Percentiles rank a stretch among this genome's conserved stretches.
These are phyloP conservation scores for Calcarisporium arbuscula DNA, from an alignment of 2,329 filamentous ascomycete species.

Conservation along the genomic window DNA sequence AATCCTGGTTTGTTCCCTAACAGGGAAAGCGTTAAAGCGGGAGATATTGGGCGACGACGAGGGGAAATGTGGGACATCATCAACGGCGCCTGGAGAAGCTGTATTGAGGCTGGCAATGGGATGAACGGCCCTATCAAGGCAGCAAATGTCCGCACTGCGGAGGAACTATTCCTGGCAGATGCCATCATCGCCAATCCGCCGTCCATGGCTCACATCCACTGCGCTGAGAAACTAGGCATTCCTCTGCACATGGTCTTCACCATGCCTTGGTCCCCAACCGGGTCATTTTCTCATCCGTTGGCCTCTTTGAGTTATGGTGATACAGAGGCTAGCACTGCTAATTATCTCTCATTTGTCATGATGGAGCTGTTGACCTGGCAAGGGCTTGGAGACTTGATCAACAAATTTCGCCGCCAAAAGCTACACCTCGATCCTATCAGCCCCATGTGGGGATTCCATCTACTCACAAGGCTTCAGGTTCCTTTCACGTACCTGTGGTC, in stretches of 20 bases:
- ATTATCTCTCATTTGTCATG: constrained; percentile 54
- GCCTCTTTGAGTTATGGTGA: constrained; percentile 53
- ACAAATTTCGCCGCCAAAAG: constrained; percentile 56
- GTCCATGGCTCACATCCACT: constrained; percentile 45
- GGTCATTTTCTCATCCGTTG: constrained; percentile 62
- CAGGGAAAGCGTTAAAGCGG: constrained; percentile 26
- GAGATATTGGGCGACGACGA: constrained; percentile 28
- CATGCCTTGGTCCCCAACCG: constrained; percentile 24
- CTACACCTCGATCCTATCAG: constrained; percentile 60
- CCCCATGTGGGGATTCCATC: constrained; percentile 58
- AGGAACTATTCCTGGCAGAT: constrained; percentile 44
- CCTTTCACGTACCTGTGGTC: constrained; percentile 71
- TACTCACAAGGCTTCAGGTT: constrained; percentile 54
- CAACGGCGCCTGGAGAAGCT: constrained; percentile 28
- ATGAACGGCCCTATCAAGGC: constrained; percentile 20
- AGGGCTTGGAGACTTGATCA: constrained; percentile 62
- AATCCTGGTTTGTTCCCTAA: constrained; percentile 32
- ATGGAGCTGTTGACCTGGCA: constrained; percentile 9
- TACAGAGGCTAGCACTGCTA: constrained; percentile 53
- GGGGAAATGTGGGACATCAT: constrained; percentile 31
- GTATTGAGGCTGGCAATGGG: constrained; percentile 29
- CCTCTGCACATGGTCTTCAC: constrained; percentile 48
- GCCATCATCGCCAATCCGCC: constrained; percentile 50
- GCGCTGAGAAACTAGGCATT: constrained; percentile 41
- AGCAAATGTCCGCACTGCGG: constrained; percentile 15